Base-by-base conservation (phyloP, 2,329 filamentous ascomycete species). In the Calonectria pseudoreteaudii region DNA sequence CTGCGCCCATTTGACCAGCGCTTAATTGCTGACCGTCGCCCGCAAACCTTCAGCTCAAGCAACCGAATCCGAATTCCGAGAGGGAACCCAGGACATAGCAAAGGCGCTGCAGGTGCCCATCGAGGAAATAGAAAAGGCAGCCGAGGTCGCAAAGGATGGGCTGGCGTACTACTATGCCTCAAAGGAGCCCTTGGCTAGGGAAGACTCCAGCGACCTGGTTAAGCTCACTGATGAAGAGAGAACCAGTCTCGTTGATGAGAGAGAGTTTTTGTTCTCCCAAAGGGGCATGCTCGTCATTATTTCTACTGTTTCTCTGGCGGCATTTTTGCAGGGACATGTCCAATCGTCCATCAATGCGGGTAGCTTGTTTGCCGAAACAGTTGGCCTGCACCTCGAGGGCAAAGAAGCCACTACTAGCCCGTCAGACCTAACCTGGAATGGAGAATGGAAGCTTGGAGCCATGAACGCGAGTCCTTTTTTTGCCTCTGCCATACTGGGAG, bases 321-420 rank as follows among this genome's bases (percentile, higher is more conserved):
- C 86, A 0, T 86, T 87, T 41, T 79, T 87, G 0, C 85, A 87
- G 68, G 86, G 86, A 14, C 84, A 85, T 28, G 85, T 87, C 3
- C 86, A 87, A 72, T 84, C 83, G 0, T 86, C 84, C 18, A 82
- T 87, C 71, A 86, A 86, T 70, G 83, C 83, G 11, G 84, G 84
- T 3, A 83, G 82, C 2, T 69, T 86, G 0, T 86, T 74, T 36
- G 74, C 73, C 0, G 72, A 38, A 49, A 80, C 52, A 74, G 70
- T 79, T 5, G 72, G 67, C 20, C 71, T 79, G 7, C 20, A 52
- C 16, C 73, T 75, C 28, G 67, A 16, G 28, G 38, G 8, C 47
- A 49, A 14, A 68, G 20, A 1, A 38, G 49, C n/a, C n/a, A 34
- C 52, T 18, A 34, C 52, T 18, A 49, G 30, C n/a, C 34, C 41